Base-by-base conservation (phyloP, 805 yeast species). In the Candida fluviatilis region DNA sequence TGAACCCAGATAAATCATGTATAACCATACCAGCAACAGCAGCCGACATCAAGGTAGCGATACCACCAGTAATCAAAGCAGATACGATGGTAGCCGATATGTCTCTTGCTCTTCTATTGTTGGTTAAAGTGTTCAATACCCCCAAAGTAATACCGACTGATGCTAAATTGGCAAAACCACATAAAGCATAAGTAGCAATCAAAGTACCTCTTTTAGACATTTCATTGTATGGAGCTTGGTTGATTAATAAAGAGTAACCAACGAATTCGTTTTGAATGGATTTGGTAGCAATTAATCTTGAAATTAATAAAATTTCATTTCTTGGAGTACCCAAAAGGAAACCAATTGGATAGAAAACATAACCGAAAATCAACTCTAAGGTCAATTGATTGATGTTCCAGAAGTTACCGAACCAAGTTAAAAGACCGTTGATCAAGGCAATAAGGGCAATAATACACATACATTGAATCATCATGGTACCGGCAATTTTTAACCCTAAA, bases 151-250 rank as follows among this genome's bases (percentile, higher is more conserved):
- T 76, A 49, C 82, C 84, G 46, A 78, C 64, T 4, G 81, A 73
- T 21, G 83, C 84, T 34, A 78, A 60, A 57, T 78, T 78, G 25
- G 82, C 74, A 55, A 78, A 78, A 1, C 84, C 82, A 64, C 83
- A 78, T 30, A 76, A 67, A 14, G 80, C 78, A 46, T 76, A 78
- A 14, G 83, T 78, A 25, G 82, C 81, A 49, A 78, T 62, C 50
- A 78, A 60, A 25, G 64, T 65, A 27, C 77, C 76, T 57, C 83
- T 71, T 37, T 64, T 57, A 26, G 76, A 64, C 69, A 78, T 56
- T 32, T 56, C 50, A 26, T 61, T 64, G 60, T 71, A 76, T 13
- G 73, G 73, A 39, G 69, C 69, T 3, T 65, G 55, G 43, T 49
- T 54, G 33, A 55, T 57, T 48, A 66, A 60, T 54, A 75, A 55